Evolutionary conservation across 2,329 filamentous ascomycete species (phyloP).

Genomic region (Ilyonectria sp.): DNA sequence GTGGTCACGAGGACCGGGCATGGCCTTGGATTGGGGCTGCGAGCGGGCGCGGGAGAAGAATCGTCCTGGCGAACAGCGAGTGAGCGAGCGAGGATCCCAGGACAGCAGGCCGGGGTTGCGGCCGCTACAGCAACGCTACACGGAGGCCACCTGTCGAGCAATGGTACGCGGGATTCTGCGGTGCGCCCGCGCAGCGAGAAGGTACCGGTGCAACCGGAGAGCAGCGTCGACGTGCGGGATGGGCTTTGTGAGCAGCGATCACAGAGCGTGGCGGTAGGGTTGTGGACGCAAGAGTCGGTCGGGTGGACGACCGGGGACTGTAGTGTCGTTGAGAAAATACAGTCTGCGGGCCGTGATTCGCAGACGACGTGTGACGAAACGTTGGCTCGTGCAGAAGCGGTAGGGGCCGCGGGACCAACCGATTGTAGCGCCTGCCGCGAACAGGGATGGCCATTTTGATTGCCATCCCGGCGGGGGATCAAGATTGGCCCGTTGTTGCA

Average conservation of each 20-base stretch:
- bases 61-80: slow-evolving; percentile 24
- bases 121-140: slow-evolving; percentile 32
- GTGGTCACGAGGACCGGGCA: slow-evolving; percentile 41
- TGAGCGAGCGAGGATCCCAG: slow-evolving; percentile 6
- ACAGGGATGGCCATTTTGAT: slow-evolving; percentile 45
- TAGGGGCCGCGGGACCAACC: slow-evolving; percentile 64
- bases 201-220: slow-evolving; percentile 27
- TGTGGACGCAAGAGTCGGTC: slow-evolving; percentile 42
- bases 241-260: slow-evolving; percentile 25
- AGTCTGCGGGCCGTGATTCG: slow-evolving; percentile 54
- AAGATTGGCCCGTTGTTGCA: slow-evolving; percentile 59
- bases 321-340: slow-evolving; percentile 44
- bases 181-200: slow-evolving; percentile 26
- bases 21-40: slow-evolving; percentile 28
- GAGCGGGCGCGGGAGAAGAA: slow-evolving; percentile 30
- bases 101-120: slow-evolving; percentile 17
- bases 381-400: slow-evolving; percentile 61
- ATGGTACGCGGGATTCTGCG: slow-evolving; percentile 33
- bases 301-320: slow-evolving; percentile 41
- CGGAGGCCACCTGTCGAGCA: slow-evolving; percentile 4
- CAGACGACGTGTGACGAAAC: slow-evolving; percentile 59
- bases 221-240: slow-evolving; percentile 12
- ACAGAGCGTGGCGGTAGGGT: slow-evolving; percentile 39
- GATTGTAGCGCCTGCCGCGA: slow-evolving; percentile 55
- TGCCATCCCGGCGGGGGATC: slow-evolving; percentile 52